Evolutionary conservation across 2,329 filamentous ascomycete species (phyloP).

Genomic region (Trichophyton equinum): DNA sequence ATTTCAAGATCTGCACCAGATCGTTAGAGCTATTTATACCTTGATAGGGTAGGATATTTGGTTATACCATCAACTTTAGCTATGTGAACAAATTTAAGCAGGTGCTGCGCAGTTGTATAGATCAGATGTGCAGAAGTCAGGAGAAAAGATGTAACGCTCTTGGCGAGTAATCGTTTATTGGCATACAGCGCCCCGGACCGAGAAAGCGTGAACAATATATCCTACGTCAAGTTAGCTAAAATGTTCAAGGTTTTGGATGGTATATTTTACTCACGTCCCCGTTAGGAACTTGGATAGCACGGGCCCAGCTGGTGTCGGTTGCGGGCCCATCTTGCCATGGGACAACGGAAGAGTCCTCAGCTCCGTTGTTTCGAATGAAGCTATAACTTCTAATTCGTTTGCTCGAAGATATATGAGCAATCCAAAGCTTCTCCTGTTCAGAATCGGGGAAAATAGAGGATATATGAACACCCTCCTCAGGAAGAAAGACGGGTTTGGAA

Average conservation of each 20-base stretch:
- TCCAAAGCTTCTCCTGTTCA: slow-evolving; percentile 24
- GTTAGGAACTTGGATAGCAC: slow-evolving; percentile 25
- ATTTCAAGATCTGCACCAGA: slow-evolving; percentile 57
- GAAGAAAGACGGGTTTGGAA: slow-evolving; percentile 21
- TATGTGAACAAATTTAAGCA: slow-evolving; percentile 89
- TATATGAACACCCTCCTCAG: slow-evolving; percentile 24
- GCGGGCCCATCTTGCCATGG: slow-evolving; percentile 24
- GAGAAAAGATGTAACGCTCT: slow-evolving; percentile 85
- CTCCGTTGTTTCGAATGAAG: slow-evolving; percentile 17
- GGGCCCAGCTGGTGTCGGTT: slow-evolving; percentile 29
- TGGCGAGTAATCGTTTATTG: slow-evolving; percentile 58
- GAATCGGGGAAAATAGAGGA: slow-evolving; percentile 27
- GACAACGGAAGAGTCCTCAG: slow-evolving; percentile 10
- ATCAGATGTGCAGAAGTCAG: slow-evolving; percentile 72
- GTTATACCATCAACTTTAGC: slow-evolving; percentile 49
- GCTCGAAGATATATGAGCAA: slow-evolving; percentile 21
- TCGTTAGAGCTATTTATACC: not conserved
- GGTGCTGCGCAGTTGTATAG: slow-evolving; percentile 82
- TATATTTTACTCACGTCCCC: slow-evolving; percentile 25
- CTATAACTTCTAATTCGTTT: slow-evolving; percentile 23
- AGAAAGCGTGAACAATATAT: slow-evolving; percentile 53
- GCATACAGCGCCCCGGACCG: slow-evolving; percentile 67
- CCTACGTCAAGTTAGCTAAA: slow-evolving; percentile 22
- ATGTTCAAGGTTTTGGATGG: not conserved
- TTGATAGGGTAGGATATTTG: slow-evolving; percentile 8